These are phyloP conservation scores for Platanthera zijinensis DNA, from an alignment of 106 monocot genomes.

Conservation along the genomic window DNA sequence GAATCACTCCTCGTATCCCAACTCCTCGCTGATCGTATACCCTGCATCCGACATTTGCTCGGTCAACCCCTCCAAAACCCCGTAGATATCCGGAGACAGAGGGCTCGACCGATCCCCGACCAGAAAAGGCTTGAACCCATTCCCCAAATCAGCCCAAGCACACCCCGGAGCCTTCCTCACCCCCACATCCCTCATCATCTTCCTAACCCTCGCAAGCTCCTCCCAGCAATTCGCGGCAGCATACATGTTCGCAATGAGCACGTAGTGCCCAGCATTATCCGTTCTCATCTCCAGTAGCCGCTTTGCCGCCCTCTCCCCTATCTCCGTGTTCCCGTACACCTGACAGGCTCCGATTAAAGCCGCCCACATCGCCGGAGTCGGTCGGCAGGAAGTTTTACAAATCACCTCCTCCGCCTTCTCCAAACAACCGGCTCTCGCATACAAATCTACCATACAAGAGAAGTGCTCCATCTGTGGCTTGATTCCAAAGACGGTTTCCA, in stretches of 20 bases:
- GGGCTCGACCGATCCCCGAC: constrained; percentile 30
- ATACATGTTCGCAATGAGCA: constrained; percentile 62
- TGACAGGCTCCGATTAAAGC: constrained; percentile 48
- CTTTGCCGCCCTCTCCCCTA: constrained; percentile 43
- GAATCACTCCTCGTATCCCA: constrained; percentile 13
- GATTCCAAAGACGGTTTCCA: constrained; percentile 32
- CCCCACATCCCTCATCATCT: constrained; percentile 46
- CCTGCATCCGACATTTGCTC: constrained; percentile 44
- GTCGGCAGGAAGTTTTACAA: constrained; percentile 22
- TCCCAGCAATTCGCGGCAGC: constrained; percentile 38
- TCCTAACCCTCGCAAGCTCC: constrained; percentile 43
- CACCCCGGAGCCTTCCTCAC: constrained; percentile 52
- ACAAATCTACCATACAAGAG: constrained; percentile 82
- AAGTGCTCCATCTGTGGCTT: constrained; percentile 57
- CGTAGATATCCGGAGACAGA: constrained; percentile 18
- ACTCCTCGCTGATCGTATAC: constrained; percentile 14
- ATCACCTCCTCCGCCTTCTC: constrained; percentile 52
- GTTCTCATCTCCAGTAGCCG: constrained; percentile 45
- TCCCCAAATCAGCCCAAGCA: constrained; percentile 39
- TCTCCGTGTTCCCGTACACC: constrained; percentile 29
- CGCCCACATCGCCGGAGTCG: constrained; percentile 51
- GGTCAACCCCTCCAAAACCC: constrained; percentile 15
- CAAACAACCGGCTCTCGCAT: constrained; percentile 44
- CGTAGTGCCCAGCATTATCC: constrained; percentile 51
- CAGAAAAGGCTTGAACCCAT: constrained; percentile 33